Conservation (phyloP, 108 stramenopile species). For the Nitzschia palea region DNA sequence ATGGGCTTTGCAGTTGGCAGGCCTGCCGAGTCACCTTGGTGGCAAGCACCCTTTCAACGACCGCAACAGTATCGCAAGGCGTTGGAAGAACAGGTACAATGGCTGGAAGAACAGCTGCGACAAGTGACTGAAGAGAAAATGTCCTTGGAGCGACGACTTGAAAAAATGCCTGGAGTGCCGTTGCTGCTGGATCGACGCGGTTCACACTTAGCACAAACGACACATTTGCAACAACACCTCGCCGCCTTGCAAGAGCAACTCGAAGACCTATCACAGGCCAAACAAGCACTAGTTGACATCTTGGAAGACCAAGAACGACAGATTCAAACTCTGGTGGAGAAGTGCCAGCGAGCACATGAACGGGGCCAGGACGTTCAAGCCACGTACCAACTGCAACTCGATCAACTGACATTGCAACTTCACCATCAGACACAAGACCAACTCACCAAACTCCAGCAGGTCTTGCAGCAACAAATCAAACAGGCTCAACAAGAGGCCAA, state of each 20-base stretch:
- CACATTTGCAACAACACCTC: background rate
- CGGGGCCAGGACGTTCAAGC: background rate
- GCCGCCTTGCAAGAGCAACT: constrained; percentile 7
- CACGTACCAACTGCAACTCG: background rate
- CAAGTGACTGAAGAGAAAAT: constrained; percentile 16
- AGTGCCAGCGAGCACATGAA: background rate
- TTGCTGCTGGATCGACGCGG: no score
- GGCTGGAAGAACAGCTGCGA: constrained; percentile 29
- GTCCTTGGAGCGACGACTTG: background rate
- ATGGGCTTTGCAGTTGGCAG: no score
- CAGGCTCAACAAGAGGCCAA: constrained; percentile 1
- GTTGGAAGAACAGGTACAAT: constrained; percentile 25
- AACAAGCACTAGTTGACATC: background rate
- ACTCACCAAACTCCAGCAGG: background rate
- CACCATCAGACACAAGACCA: constrained; percentile 3
- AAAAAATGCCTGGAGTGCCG: no score
- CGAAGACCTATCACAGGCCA: background rate
- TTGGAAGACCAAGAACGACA: background rate
- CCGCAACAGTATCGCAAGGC: constrained; percentile 11
- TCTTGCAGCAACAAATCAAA: constrained; percentile 1
- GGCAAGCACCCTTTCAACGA: background rate
- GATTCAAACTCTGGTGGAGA: no score
- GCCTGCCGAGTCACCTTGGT: background rate
- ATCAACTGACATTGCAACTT: constrained; percentile 1
- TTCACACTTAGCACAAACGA: constrained; percentile 4